phyloP scores from a whole-genome alignment of 305 asterid species.

The Plantago coronopus region DNA sequence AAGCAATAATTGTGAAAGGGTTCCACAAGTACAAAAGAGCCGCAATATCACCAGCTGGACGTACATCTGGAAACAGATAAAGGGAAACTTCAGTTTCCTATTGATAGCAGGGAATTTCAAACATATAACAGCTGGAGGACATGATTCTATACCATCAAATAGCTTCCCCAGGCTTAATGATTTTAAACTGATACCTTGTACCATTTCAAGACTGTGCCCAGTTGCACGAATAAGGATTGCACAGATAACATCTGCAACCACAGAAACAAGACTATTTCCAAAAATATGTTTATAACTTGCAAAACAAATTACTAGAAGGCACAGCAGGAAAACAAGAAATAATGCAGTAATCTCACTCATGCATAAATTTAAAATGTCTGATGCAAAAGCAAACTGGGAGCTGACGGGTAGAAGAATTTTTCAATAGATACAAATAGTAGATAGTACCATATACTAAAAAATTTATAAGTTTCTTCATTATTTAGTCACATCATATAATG shows the following conservation, averaged over 20 bases:
- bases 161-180: constrained; percentile 53
- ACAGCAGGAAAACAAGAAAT: constrained; percentile 20
- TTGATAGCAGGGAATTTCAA: constrained; percentile 14
- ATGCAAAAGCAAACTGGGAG: neutral
- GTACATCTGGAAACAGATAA: constrained; percentile 42
- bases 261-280: constrained; percentile 88
- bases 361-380: neutral
- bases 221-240: constrained; percentile 77
- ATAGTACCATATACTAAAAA: constrained; percentile 13
- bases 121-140: constrained; percentile 4
- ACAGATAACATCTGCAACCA: constrained; percentile 75
- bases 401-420: neutral
- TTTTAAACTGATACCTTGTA: constrained; percentile 48
- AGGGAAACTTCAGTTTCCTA: constrained; percentile 23
- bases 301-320: constrained; percentile 18
- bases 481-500: too few species aligned
- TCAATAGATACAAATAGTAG: neutral
- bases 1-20: constrained; percentile 80
- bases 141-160: constrained; percentile 44
- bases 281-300: constrained; percentile 47
- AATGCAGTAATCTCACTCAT: constrained; percentile 7
- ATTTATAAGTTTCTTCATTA: constrained; percentile 14
- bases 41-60: constrained; percentile 81
- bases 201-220: constrained; percentile 57
- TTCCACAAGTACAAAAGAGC: constrained; percentile 93